Percentiles rank a stretch among this genome's conserved stretches.
These are phyloP conservation scores for Fomitopsis betulina DNA, from an alignment of 1,284 basidiomycete genomes.

Conservation along the genomic window DNA sequence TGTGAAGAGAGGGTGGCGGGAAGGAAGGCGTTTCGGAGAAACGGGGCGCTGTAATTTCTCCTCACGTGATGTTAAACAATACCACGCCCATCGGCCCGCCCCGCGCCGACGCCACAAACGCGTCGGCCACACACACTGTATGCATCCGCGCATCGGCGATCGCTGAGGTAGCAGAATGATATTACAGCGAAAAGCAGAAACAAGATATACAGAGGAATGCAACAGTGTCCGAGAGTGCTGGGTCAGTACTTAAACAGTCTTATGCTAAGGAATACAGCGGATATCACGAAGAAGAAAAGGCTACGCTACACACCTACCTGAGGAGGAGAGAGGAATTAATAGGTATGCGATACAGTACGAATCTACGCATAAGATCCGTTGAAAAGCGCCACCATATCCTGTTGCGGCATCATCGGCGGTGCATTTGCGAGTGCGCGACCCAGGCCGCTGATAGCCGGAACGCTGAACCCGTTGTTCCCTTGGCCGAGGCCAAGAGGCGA, in stretches of 20 bases:
- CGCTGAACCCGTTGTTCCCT: not conserved
- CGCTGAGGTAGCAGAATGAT: not conserved
- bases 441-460: not conserved
- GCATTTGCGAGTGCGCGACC: not conserved
- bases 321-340: not conserved
- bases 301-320: not conserved
- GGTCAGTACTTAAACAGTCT: not conserved
- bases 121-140: not conserved
- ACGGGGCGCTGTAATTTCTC: conserved; percentile 5
- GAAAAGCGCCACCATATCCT: not conserved
- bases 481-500: not conserved
- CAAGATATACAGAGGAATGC: not conserved
- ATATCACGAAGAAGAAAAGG: not conserved
- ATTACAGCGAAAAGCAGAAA: not conserved
- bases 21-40: not conserved
- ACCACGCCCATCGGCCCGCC: not conserved
- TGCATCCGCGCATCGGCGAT: not conserved
- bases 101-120: not conserved
- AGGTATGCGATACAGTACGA: not conserved
- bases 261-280: not conserved
- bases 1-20: not conserved
- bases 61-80: conserved; percentile 3
- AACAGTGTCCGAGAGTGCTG: not conserved
- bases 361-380: not conserved
- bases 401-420: not conserved